Base-by-base conservation (phyloP, 2,329 filamentous ascomycete species). In the Didymella lethalis region DNA sequence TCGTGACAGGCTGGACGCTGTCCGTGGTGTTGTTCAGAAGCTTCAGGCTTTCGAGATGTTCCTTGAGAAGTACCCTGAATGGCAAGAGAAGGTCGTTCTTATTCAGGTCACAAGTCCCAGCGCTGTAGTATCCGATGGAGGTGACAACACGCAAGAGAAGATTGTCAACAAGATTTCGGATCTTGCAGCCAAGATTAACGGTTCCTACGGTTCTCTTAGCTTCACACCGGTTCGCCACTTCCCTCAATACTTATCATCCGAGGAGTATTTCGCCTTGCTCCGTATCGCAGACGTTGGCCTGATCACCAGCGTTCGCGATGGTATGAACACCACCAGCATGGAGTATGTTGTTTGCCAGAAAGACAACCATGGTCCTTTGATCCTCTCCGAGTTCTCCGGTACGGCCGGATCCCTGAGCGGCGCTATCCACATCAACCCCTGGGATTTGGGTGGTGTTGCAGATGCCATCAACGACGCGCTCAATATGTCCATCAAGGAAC, bases 291-390 rank as follows among this genome's bases (percentile, higher is more conserved):
- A 98, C 75, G 91, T 97, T 65, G 94, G 93, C 4, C 83, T 98
- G 49, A 97, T 98, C 77, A 97, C 95, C 7, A 97, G 92, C 67
- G 93, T 98, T 23, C 88, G 94, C 60, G 95, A 98, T 76, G 94
- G 94, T 58, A 97, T 98, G 93, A 98, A 97, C 81, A 97, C 94
- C 0, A 97, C 93, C 20, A 96, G 92, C 75, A 82, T 98, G 67
- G 95, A 98, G 78, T 98, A 97, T 75, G 88, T 98, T 57, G 86
- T 97, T 57, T 96, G 92, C 76, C 94, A 98, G 78, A 90, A 92
- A 71, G 90, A 95, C 63, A 89, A 88, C 56, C 88, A 93, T 67
- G 91, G 93, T 0, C 94, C 93, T 1, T 82, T 98, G 46, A 97
- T 98, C 65, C 86, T 98, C 25, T 98, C 95, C 14, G 94, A 98